phyloP scores from a whole-genome alignment of 2,329 filamentous ascomycete species.

The Arthroderma sp. region DNA sequence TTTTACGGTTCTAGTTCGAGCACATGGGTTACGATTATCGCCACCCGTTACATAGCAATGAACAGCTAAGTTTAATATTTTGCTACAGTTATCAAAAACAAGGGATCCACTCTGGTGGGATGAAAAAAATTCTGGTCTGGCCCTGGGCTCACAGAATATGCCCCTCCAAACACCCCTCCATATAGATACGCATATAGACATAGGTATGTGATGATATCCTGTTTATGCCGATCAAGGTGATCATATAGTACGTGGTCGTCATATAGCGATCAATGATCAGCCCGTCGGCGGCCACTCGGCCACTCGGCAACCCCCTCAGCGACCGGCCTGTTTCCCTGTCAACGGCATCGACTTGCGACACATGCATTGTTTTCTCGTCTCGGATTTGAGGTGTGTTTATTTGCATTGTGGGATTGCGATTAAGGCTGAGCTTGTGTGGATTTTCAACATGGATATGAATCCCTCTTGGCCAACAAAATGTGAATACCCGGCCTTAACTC shows the following conservation, averaged over 20 bases:
- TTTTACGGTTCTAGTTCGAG: neutral
- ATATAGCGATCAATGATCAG: neutral
- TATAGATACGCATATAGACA: neutral
- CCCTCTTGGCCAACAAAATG: neutral
- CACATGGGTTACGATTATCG: neutral
- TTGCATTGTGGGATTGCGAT: neutral
- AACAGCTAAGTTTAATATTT: neutral
- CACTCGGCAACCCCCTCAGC: neutral
- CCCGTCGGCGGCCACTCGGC: neutral
- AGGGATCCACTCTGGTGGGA: neutral
- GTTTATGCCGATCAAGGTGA: neutral
- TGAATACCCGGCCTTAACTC: neutral
- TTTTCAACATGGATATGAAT: neutral
- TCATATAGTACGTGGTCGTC: neutral
- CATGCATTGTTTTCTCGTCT: constrained; percentile 2
- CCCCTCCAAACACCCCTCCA: neutral
- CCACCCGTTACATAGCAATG: neutral
- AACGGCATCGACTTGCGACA: neutral
- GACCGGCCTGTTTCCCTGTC: neutral
- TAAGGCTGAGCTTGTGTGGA: constrained; percentile 1
- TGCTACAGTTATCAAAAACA: neutral
- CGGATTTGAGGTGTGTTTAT: neutral
- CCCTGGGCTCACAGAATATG: neutral
- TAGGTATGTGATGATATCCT: neutral
- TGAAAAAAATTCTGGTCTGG: neutral